Conservation (phyloP, 148 eudicot genomes). For the Fagopyrum tataricum region DNA sequence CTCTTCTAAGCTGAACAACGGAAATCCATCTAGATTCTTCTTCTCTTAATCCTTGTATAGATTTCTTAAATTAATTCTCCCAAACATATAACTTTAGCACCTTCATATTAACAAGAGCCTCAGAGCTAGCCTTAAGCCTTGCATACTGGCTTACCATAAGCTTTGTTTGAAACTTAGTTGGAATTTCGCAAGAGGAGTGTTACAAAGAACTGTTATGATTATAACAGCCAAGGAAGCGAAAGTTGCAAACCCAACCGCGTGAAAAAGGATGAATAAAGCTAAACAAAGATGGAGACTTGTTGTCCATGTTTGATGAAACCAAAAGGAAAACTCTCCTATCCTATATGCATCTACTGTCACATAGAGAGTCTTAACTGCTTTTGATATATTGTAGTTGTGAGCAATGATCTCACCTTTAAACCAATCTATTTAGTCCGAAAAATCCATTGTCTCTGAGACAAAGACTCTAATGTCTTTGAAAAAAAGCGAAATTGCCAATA, state of each 20-base stretch:
- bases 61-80: slow-evolving; percentile 73
- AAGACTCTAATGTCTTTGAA: slow-evolving; percentile 54
- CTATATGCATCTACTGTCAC: slow-evolving; percentile 78
- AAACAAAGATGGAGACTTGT: slow-evolving; percentile 64
- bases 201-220: slow-evolving; percentile 62
- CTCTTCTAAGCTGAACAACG: slow-evolving; percentile 53
- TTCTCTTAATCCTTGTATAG: slow-evolving; percentile 51
- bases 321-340: slow-evolving; percentile 82
- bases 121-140: slow-evolving; percentile 59
- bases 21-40: slow-evolving; percentile 57
- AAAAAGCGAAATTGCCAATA: slow-evolving; percentile 54
- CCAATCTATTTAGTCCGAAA: slow-evolving; percentile 58
- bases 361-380: slow-evolving; percentile 74
- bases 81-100: slow-evolving; percentile 77
- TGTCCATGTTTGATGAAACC: slow-evolving; percentile 85
- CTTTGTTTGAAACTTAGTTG: slow-evolving; percentile 68
- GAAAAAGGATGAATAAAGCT: slow-evolving; percentile 51
- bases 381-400: slow-evolving; percentile 67
- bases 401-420: slow-evolving; percentile 60
- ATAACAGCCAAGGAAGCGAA: slow-evolving; percentile 59
- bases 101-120: slow-evolving; percentile 85
- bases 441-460: slow-evolving; percentile 81
- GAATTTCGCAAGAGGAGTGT: slow-evolving; percentile 63
- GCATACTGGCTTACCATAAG: slow-evolving; percentile 77
- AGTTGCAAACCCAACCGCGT: slow-evolving; percentile 72